phyloP scores from a whole-genome alignment of 2,329 filamentous ascomycete species.

The Fonsecaea multimorphosa region DNA sequence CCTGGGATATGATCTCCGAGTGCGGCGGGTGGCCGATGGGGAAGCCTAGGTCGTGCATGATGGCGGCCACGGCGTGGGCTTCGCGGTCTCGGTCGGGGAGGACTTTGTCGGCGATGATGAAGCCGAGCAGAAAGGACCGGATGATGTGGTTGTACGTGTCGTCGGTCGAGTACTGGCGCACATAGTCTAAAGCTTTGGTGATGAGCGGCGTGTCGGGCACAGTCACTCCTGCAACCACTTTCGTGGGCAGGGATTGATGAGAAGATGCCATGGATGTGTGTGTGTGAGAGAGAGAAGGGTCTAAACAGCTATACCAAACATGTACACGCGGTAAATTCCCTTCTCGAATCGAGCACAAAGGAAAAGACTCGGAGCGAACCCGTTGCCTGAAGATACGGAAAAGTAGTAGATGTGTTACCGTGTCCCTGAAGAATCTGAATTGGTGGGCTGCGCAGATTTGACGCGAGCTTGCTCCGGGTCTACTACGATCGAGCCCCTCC shows the following conservation, averaged over 20 bases:
- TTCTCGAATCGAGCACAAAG: neutral
- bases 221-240: constrained; percentile 36
- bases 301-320: neutral
- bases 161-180: constrained; percentile 32
- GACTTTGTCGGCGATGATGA: constrained; percentile 45
- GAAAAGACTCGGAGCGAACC: neutral
- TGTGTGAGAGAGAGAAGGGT: neutral
- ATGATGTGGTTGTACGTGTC: constrained; percentile 41
- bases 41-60: constrained; percentile 46
- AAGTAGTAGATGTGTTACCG: neutral
- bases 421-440: neutral
- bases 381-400: too few species aligned
- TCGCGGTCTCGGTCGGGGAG: constrained; percentile 40
- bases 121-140: constrained; percentile 48
- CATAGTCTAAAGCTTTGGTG: constrained; percentile 35
- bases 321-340: neutral
- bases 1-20: constrained; percentile 47
- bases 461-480: neutral
- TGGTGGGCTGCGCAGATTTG: neutral
- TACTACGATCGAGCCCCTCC: constrained; percentile 2
- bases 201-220: constrained; percentile 39
- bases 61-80: constrained; percentile 28
- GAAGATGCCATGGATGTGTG: constrained; percentile 12
- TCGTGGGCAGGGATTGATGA: constrained; percentile 24
- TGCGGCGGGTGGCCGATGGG: constrained; percentile 40